These are phyloP conservation scores for Achaetomium macrosporum DNA, from an alignment of 2,329 filamentous ascomycete genomes.

Conservation along the genomic window DNA sequence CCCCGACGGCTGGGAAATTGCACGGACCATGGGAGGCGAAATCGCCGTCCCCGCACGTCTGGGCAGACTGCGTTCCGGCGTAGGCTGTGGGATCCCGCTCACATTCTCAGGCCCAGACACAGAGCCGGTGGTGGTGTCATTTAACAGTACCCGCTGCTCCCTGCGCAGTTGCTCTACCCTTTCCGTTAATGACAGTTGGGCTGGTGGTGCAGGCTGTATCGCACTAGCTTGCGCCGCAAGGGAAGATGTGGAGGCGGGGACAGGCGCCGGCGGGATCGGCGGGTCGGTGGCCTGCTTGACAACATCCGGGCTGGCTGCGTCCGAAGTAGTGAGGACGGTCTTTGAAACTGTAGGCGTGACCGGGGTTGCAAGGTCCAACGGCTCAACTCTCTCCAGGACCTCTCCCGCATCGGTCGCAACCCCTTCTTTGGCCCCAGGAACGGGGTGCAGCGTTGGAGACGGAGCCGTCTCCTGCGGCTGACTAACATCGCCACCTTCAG, in stretches of 20 bases:
- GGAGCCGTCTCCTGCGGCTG: constrained; percentile 12
- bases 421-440: constrained; percentile 17
- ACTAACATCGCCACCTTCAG: constrained; percentile 14
- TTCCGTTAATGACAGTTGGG: constrained; percentile 35
- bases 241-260: constrained; percentile 20
- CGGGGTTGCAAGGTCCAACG: constrained; percentile 44
- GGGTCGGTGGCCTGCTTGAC: constrained; percentile 8
- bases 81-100: constrained; percentile 16
- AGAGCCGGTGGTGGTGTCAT: constrained; percentile 28
- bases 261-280: constrained; percentile 14
- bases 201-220: not conserved
- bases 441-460: constrained; percentile 13
- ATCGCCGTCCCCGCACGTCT: constrained; percentile 41
- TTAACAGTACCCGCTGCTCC: constrained; percentile 37
- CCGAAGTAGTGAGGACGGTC: constrained; percentile 7
- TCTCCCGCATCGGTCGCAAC: constrained; percentile 15
- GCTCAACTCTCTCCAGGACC: constrained; percentile 43
- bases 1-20: constrained; percentile 47
- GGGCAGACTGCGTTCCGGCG: constrained; percentile 28
- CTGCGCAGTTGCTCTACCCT: constrained; percentile 48
- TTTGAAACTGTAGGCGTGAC: constrained; percentile 29
- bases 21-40: constrained; percentile 49
- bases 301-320: constrained; percentile 9
- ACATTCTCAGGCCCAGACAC: constrained; percentile 19
- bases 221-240: constrained; percentile 6